Percentiles rank a stretch among this genome's conserved stretches.
Evolutionary conservation across 352 stramenopile species (phyloP).

Genomic region (Phytopythium montanum): DNA sequence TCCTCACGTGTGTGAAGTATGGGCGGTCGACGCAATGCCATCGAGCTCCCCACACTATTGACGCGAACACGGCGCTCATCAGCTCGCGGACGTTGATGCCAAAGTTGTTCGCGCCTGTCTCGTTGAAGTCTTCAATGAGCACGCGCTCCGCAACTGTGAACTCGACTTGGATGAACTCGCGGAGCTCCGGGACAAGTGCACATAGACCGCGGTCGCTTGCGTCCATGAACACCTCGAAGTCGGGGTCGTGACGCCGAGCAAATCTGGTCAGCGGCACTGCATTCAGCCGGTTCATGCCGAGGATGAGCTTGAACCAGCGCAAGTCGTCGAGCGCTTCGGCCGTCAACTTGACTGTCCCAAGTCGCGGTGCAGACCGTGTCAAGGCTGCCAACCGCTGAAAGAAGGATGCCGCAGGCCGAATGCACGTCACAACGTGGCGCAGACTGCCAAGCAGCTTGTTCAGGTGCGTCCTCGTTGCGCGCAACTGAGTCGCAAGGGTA

Average conservation of each 20-base stretch:
- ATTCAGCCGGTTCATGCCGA: neutral
- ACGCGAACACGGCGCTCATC: constrained; percentile 10
- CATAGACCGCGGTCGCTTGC: neutral
- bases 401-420: neutral
- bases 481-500: neutral
- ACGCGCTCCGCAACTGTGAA: too few species aligned
- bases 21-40: neutral
- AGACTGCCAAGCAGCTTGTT: constrained; percentile 13
- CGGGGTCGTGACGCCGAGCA: neutral
- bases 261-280: neutral
- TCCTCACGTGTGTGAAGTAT: neutral
- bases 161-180: neutral
- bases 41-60: constrained; percentile 4
- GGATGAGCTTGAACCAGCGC: neutral
- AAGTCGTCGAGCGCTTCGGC: neutral
- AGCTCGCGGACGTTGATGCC: neutral
- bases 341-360: neutral
- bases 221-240: neutral
- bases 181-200: neutral
- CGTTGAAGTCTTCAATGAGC: too few species aligned
- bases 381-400: neutral
- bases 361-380: neutral
- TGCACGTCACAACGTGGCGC: neutral
- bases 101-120: too few species aligned
- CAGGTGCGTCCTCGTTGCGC: constrained; percentile 6